These are phyloP conservation scores for Calonectria ilicicola DNA, from an alignment of 2,329 filamentous ascomycete genomes.

Conservation along the genomic window DNA sequence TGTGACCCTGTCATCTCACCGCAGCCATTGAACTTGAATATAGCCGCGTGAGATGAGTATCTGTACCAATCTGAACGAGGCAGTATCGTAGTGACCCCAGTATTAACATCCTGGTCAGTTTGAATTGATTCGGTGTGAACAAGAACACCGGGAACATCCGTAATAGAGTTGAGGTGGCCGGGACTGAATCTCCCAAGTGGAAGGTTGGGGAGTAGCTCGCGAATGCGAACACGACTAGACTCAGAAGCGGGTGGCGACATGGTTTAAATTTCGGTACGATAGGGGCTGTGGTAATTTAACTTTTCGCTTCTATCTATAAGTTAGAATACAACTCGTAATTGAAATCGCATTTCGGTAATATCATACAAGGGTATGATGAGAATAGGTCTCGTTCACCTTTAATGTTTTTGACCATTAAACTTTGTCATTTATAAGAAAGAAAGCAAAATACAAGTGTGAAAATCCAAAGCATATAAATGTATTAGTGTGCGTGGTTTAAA, in stretches of 20 bases:
- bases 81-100: slow-evolving; percentile 63
- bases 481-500: not conserved
- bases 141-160: slow-evolving; percentile 62
- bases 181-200: slow-evolving; percentile 57
- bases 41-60: slow-evolving; percentile 58
- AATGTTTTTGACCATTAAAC: too few species aligned
- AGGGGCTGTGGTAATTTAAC: too few species aligned
- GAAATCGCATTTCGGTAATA: too few species aligned
- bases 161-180: slow-evolving; percentile 62
- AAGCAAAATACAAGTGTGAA: not conserved
- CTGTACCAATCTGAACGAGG: slow-evolving; percentile 58
- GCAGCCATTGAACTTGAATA: slow-evolving; percentile 72
- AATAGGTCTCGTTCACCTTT: too few species aligned
- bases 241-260: not conserved
- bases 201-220: slow-evolving; percentile 58
- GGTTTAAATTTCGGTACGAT: not conserved
- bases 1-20: slow-evolving; percentile 73
- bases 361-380: too few species aligned
- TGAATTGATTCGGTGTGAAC: slow-evolving; percentile 59
- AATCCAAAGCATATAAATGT: not conserved
- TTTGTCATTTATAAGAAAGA: too few species aligned
- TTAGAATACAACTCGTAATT: too few species aligned
- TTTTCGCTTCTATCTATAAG: too few species aligned
- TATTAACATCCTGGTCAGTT: slow-evolving; percentile 54
- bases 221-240: slow-evolving; percentile 45